Evolutionary conservation across 2,329 filamentous ascomycete genomes (phyloP), one percentile per base, ranked within the genome.

Genomic region (Colletotrichum spaethianum): DNA sequence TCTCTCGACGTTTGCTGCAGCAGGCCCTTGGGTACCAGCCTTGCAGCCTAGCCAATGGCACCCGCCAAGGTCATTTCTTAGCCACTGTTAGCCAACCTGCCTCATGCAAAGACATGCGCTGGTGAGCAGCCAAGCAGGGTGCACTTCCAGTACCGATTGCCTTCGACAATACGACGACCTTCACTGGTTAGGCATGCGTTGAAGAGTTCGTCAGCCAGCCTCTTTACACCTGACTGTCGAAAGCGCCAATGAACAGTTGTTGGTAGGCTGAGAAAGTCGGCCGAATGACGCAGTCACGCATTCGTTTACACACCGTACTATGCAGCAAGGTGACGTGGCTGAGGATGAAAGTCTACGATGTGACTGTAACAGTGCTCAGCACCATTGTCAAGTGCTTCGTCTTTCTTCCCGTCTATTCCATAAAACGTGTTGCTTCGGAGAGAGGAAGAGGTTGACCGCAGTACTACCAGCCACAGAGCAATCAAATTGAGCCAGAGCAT

Each of bases 261-360:
- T 16, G 31, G 16, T 18, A 8, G 26, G 26, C 2, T 31, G 48
- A 31, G 40, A 14, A 6, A 42, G 40, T 31, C 28, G 11, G 16
- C 9, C 4, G 28, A 20, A 36, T 46, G 33, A 67, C 36, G 36
- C 64, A 42, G 31, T 52, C 26, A n/a, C 16, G 52, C 53, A 48
- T 31, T 7, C 20, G 14, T 8, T 36, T 16, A 11, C 14, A 18
- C 48, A 8, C 5, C 2, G 23, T 20, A 9, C 26, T 18, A 52
- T 18, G 48, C 26, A 33, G 4, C 9, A 57, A 55, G 44, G 31
- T 65, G 52, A 65, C 40, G 63, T 59, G 52, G 52, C 38, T 44
- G 20, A 18, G 6, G 28, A 33, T 55, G 16, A n/a, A 55, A 33
- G 50, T 20, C 14, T 28, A n/a, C 16, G 28, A 33, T n/a, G 28